phyloP scores from a whole-genome alignment of 805 yeast genomes.

The Candida cerambycidarum region DNA sequence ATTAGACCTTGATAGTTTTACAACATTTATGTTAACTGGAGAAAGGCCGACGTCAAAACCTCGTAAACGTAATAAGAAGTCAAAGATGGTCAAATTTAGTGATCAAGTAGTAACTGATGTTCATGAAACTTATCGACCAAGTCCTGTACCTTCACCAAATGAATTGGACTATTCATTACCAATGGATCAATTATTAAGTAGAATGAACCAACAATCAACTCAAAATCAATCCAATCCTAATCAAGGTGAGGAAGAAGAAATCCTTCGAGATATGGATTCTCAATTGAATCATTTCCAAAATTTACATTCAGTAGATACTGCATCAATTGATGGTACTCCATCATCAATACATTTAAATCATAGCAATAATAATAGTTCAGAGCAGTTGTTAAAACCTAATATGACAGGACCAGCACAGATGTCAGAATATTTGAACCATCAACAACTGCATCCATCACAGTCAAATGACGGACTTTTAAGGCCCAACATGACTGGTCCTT shows the following conservation, averaged over 20 bases:
- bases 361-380: conserved; percentile 12
- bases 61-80: conserved; percentile 34
- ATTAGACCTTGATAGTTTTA: conserved; percentile 82
- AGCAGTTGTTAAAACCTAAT: conserved; percentile 36
- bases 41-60: conserved; percentile 52
- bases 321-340: conserved; percentile 69
- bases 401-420: conserved; percentile 49
- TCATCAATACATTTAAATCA: conserved; percentile 44
- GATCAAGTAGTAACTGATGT: conserved; percentile 58
- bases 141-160: conserved; percentile 22
- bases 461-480: conserved; percentile 18
- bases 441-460: background rate
- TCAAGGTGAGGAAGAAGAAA: conserved; percentile 58
- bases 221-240: conserved; percentile 1
- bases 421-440: conserved; percentile 24
- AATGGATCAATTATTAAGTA: conserved; percentile 68
- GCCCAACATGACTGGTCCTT: conserved; percentile 47
- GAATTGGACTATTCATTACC: conserved; percentile 63
- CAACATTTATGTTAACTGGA: conserved; percentile 81
- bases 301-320: conserved; percentile 72
- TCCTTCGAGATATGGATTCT: conserved; percentile 70
- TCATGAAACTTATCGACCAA: conserved; percentile 26
- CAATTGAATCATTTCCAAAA: conserved; percentile 73
- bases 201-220: conserved; percentile 25
- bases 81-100: conserved; percentile 70